Evolutionary conservation across 2,329 filamentous ascomycete genomes (phyloP).

Genomic region (Colletotrichum gloeosporioides): DNA sequence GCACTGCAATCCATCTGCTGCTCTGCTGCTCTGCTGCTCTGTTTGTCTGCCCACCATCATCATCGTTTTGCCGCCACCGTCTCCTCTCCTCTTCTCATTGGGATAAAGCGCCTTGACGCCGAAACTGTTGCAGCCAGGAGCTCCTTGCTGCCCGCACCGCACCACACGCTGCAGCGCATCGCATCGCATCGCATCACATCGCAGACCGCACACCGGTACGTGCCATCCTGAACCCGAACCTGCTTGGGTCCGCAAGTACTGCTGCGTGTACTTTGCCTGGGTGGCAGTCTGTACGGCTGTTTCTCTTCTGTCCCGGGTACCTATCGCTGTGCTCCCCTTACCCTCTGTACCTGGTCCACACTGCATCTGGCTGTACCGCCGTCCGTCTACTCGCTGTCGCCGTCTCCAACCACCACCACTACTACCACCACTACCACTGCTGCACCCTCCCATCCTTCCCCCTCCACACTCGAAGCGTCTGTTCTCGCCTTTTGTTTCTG

Average conservation of each 20-base stretch:
- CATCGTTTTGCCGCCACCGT: neutral
- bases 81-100: neutral
- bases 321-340: neutral
- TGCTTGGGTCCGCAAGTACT: neutral
- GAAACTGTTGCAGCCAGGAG: conserved; percentile 31
- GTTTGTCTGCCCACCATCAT: neutral
- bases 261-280: neutral
- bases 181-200: conserved; percentile 8
- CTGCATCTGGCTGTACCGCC: neutral
- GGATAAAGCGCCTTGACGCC: conserved; percentile 27
- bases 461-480: conserved; percentile 6
- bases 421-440: neutral
- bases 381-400: neutral
- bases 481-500: neutral
- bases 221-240: conserved; percentile 1
- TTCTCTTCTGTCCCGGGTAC: neutral
- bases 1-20: neutral
- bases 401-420: neutral
- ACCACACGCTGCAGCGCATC: conserved; percentile 6
- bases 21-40: neutral
- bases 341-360: neutral
- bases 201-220: conserved; percentile 13
- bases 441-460: neutral
- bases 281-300: neutral
- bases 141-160: conserved; percentile 25